Conservation (phyloP, 768 basidiomycete genomes). For the Tylopilus sp. region DNA sequence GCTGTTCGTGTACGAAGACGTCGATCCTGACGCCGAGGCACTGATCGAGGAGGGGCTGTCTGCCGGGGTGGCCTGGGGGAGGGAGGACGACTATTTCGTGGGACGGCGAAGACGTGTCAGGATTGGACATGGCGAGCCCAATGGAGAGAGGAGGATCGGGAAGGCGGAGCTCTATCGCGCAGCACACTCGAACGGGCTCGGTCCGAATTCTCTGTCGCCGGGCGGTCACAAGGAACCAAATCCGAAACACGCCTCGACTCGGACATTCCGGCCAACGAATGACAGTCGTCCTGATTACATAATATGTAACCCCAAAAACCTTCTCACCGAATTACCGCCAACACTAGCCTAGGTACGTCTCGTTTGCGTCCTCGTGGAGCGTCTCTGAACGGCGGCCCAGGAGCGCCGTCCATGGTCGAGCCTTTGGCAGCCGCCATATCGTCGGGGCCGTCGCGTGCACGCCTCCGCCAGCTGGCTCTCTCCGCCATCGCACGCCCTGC, state of each 20-base stretch:
- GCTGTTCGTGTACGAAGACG: slow-evolving; percentile 52
- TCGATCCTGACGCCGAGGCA: slow-evolving; percentile 57
- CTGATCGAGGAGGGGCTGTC: slow-evolving; percentile 53
- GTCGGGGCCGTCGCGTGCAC: slow-evolving; percentile 34
- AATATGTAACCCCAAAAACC: slow-evolving; percentile 1
- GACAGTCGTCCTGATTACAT: slow-evolving; percentile 11
- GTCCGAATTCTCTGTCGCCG: not conserved
- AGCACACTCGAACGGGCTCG: slow-evolving; percentile 17
- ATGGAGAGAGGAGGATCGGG: not conserved
- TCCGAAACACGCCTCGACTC: slow-evolving; percentile 14
- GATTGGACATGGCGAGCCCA: slow-evolving; percentile 14
- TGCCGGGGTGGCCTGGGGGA: slow-evolving; percentile 32
- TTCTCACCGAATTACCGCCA: slow-evolving; percentile 3
- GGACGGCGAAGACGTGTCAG: slow-evolving; percentile 27
- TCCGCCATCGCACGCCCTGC: slow-evolving; percentile 30
- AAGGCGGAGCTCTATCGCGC: slow-evolving; percentile 9
- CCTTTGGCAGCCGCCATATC: slow-evolving; percentile 51
- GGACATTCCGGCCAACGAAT: slow-evolving; percentile 7
- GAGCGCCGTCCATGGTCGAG: slow-evolving; percentile 54
- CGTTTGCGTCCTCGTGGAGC: not conserved
- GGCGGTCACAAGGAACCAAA: slow-evolving; percentile 15
- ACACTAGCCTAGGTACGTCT: slow-evolving; percentile 10
- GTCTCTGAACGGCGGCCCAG: slow-evolving; percentile 2
- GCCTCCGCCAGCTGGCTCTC: slow-evolving; percentile 28
- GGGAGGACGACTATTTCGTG: slow-evolving; percentile 59